Evolutionary conservation across 768 basidiomycete species (phyloP), one percentile per base, ranked within the genome.

Genomic region (Phlebiopsis gigantea): DNA sequence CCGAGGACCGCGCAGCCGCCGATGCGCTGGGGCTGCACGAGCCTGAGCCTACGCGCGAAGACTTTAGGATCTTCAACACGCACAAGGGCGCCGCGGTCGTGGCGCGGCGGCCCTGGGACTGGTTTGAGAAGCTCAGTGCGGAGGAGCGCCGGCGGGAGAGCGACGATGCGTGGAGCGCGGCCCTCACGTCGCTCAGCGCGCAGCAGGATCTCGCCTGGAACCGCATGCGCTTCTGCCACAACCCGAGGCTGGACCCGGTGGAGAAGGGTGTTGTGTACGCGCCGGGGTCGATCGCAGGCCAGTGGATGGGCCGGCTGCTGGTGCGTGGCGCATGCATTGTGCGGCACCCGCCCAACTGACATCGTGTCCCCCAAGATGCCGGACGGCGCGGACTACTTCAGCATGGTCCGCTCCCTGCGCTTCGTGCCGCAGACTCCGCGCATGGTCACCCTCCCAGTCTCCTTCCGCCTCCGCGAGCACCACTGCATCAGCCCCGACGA

Each of bases 241-340:
- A 79, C 50, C 62, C 77, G 17, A 72, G 69, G 52, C 58, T 56
- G 1, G 50, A 57, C 31, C 46, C 65, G 6, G 67, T 68, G 28
- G 65, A 64, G n/a, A 68, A 71, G 52, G 70, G 70, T 12, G 61
- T 57, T 6, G 70, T 73, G 19, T 84, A 82, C 66, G 73, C 73
- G 1, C 76, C 74, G 0, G 87, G 86, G 5, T 63, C 72, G 2
- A 70, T 87, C 61, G 68, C 66, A 21, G 86, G 86, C 2, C 70
- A 79, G 5, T 88, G 82, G 83, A 77, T 83, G 57, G 87, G 88
- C 4, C 73, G 81, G n/a, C 75, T 85, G 67, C 69, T 83, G 53
- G 34, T 39, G 8, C 8, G 34, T 39, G 2, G 31, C 6, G 6
- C 7, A 34, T 34, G 31, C 7, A n/a, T n/a, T n/a, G n/a, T n/a